Percentiles rank a stretch among this genome's conserved stretches.
Evolutionary conservation across 352 stramenopile genomes (phyloP).

Genomic region (Phytophthora idaei): DNA sequence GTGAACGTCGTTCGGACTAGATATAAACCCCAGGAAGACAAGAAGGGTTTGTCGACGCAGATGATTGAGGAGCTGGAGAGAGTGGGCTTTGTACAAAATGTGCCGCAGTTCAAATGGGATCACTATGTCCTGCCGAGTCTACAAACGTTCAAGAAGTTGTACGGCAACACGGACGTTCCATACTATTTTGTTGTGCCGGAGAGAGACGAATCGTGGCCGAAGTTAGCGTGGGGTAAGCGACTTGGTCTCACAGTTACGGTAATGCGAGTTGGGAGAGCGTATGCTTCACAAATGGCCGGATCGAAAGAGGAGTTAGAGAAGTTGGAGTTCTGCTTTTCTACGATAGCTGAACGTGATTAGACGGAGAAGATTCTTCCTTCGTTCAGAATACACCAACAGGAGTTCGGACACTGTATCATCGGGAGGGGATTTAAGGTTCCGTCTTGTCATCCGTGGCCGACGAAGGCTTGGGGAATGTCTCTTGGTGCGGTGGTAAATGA

Average conservation of each 20-base stretch:
- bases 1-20: not conserved
- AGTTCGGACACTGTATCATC: slow-evolving; percentile 4
- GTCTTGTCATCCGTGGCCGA: not conserved
- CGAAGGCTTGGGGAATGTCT: not conserved
- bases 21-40: not conserved
- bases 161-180: no score
- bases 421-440: not conserved
- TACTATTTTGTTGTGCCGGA: not conserved
- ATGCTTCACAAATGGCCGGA: not conserved
- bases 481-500: not conserved
- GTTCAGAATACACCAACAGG: not conserved
- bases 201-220: not conserved
- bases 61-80: not conserved
- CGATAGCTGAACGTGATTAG: not conserved
- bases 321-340: not conserved
- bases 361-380: slow-evolving; percentile 7
- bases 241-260: not conserved
- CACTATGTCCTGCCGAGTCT: not conserved
- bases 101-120: not conserved
- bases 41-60: not conserved
- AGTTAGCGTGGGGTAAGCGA: not conserved
- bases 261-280: not conserved
- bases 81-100: not conserved
- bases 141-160: not conserved
- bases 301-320: not conserved